Percentiles rank a stretch among this genome's conserved stretches.
These are phyloP conservation scores for Podospora fimiseda DNA, from an alignment of 495 filamentous ascomycete species.

Conservation along the genomic window DNA sequence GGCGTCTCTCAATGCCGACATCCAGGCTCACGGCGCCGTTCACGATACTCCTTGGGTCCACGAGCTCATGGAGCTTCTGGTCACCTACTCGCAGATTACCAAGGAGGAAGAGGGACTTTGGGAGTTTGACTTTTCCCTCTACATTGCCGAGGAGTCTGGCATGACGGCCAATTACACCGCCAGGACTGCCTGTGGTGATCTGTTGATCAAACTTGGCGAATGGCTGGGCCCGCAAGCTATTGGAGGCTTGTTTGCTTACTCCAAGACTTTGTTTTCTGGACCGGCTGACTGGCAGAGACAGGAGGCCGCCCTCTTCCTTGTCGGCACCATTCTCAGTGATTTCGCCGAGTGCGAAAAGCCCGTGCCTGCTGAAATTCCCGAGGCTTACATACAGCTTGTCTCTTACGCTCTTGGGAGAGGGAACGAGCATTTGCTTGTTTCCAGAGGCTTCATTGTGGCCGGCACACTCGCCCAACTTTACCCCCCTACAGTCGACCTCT, in stretches of 20 bases:
- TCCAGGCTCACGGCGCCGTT: conserved; percentile 50
- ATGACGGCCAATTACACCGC: conserved; percentile 96
- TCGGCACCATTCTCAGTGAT: conserved; percentile 74
- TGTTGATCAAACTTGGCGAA: conserved; percentile 88
- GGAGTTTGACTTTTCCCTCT: conserved; percentile 94
- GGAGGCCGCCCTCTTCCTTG: conserved; percentile 76
- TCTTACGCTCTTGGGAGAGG: conserved; percentile 66
- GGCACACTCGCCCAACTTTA: conserved; percentile 61
- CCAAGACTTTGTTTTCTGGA: conserved; percentile 58
- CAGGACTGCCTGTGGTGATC: conserved; percentile 81
- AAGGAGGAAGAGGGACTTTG: conserved; percentile 89
- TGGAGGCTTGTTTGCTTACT: conserved; percentile 67
- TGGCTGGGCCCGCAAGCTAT: conserved; percentile 67
- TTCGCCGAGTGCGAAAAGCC: conserved; percentile 65
- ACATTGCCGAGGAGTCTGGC: conserved; percentile 88
- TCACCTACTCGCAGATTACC: conserved; percentile 84
- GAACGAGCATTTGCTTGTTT: conserved; percentile 59
- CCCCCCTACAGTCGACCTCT: conserved; percentile 33
- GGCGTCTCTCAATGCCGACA: conserved; percentile 70
- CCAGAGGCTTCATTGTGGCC: conserved; percentile 77
- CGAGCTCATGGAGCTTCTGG: conserved; percentile 74
- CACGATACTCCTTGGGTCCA: conserved; percentile 65
- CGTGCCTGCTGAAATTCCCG: conserved; percentile 59
- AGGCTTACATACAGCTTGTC: conserved; percentile 68
- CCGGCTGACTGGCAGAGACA: conserved; percentile 52